Evolutionary conservation across 2,329 filamentous ascomycete genomes (phyloP).

Genomic region (Pseudogymnoascus sp.): DNA sequence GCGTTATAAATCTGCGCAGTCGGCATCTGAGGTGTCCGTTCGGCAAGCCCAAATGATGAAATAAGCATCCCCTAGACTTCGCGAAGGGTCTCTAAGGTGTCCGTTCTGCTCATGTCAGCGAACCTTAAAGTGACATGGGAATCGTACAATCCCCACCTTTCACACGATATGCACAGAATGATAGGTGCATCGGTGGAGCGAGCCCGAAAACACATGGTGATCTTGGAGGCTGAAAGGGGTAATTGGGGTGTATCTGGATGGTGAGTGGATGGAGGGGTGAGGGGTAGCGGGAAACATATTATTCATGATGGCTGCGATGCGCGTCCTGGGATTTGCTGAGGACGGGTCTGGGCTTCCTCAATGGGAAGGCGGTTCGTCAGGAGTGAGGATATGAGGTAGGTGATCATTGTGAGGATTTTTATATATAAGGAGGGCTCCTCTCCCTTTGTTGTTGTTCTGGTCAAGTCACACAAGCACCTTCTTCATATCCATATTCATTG

Average conservation of each 20-base stretch:
- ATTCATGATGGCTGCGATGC: not conserved
- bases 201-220: not conserved
- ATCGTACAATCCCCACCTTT: not conserved
- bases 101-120: not conserved
- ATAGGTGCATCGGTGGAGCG: not conserved
- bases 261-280: not conserved
- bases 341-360: not conserved
- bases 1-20: not conserved
- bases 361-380: not conserved
- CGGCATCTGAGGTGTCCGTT: not conserved
- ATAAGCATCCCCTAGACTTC: not conserved
- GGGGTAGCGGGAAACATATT: not conserved
- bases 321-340: not conserved
- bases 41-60: not conserved
- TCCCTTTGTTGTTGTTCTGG: not conserved
- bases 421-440: not conserved
- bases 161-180: not conserved
- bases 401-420: not conserved
- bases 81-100: not conserved
- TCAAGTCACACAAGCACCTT: not conserved
- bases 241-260: not conserved
- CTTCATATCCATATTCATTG: not conserved
- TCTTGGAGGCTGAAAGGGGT: not conserved
- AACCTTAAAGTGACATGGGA: conserved; percentile 3
- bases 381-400: not conserved